These are phyloP conservation scores for Jasminum sambac DNA, from an alignment of 257 asterid genomes.

Conservation along the genomic window DNA sequence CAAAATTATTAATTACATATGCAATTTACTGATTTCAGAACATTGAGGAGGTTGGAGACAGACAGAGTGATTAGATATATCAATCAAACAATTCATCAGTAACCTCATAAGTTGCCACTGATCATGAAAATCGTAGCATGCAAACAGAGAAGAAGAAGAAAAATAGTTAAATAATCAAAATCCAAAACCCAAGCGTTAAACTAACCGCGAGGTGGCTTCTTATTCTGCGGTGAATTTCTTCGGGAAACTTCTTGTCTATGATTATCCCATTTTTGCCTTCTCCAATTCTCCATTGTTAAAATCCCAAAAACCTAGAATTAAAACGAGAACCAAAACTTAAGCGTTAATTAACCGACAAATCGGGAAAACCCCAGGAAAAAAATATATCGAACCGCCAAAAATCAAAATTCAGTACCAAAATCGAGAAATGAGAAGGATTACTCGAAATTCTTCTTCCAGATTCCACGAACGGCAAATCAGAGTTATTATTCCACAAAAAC, in stretches of 20 bases:
- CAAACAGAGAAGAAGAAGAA: neutral
- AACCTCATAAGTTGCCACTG: neutral
- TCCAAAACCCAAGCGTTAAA: conserved; percentile 5
- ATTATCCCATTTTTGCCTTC: conserved; percentile 39
- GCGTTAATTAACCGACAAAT: neutral
- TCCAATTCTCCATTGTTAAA: conserved; percentile 40
- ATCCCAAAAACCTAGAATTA: conserved; percentile 4
- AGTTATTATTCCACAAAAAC: neutral
- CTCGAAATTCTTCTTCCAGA: neutral
- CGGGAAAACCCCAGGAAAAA: neutral
- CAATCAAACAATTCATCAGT: neutral
- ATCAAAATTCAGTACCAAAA: conserved; percentile 4
- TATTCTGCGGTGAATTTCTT: conserved; percentile 30
- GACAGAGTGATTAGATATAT: neutral
- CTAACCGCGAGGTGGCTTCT: conserved; percentile 44
- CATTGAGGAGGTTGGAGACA: conserved; percentile 14
- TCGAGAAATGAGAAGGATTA: neutral
- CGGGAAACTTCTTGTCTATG: conserved; percentile 13
- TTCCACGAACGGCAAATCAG: neutral
- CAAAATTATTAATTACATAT: neutral
- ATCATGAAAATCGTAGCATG: neutral
- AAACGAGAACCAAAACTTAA: neutral
- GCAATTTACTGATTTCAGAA: neutral
- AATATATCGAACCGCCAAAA: neutral
- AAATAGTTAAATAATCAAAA: conserved; percentile 5